phyloP scores from a whole-genome alignment of 495 filamentous ascomycete genomes.

The Xylaria longipes region DNA sequence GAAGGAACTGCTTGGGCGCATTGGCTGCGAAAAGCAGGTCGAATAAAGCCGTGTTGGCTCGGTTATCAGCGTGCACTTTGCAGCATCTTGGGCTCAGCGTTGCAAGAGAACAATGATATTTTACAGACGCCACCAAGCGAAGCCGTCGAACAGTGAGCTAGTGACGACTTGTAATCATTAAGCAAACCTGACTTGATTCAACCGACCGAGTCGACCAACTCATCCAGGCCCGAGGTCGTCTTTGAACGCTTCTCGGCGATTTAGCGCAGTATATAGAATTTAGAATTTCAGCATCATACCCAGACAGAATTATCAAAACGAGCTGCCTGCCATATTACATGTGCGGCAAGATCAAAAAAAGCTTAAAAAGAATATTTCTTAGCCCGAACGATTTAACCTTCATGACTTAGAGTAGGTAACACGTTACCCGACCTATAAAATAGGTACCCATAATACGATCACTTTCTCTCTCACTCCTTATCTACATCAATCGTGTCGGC shows the following conservation, averaged over 20 bases:
- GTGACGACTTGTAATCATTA: not conserved
- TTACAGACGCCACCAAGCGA: not conserved
- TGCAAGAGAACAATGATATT: not conserved
- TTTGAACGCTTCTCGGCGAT: slow-evolving; percentile 14
- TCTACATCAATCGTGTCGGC: no score
- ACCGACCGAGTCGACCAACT: not conserved
- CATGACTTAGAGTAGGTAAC: not conserved
- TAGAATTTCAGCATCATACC: slow-evolving; percentile 41
- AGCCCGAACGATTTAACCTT: not conserved
- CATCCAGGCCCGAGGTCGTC: not conserved
- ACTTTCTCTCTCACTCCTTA: no score
- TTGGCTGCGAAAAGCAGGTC: slow-evolving; percentile 75
- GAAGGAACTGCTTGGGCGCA: slow-evolving; percentile 74
- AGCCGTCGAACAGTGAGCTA: not conserved
- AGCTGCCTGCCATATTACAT: not conserved
- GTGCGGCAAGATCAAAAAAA: not conserved
- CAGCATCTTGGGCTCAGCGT: slow-evolving; percentile 6
- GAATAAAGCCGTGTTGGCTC: slow-evolving; percentile 41
- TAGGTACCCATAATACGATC: no score
- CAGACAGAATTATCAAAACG: slow-evolving; percentile 19
- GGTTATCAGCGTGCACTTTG: not conserved
- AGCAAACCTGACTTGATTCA: not conserved
- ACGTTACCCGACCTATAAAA: no score
- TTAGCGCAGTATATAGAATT: slow-evolving; percentile 39
- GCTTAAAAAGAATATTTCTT: not conserved